Percentiles rank a stretch among this genome's conserved stretches.
Conservation (phyloP, 805 yeast species). For the Blastobotrys parvus region DNA sequence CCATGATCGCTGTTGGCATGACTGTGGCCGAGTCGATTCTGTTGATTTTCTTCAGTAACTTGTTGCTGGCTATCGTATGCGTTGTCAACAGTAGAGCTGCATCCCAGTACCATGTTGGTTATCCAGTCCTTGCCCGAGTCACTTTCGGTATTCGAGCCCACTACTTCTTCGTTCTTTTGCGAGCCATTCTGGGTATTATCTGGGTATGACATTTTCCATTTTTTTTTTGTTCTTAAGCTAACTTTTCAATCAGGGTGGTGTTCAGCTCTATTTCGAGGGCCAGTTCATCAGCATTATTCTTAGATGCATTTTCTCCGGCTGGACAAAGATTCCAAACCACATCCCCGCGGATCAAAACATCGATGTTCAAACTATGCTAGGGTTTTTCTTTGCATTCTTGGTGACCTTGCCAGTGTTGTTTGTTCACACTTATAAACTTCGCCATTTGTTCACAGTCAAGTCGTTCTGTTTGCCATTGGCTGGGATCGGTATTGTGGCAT, state of each 20-base stretch:
- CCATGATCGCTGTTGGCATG: constrained; percentile 13
- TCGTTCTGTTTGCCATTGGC: constrained; percentile 72
- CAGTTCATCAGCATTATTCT: constrained; percentile 13
- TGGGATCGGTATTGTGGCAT: constrained; percentile 68
- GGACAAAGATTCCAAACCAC: constrained; percentile 12
- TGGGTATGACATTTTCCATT: constrained; percentile 8
- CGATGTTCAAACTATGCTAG: constrained; percentile 19
- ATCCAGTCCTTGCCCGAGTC: constrained; percentile 19
- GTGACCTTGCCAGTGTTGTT: constrained; percentile 55
- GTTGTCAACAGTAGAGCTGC: constrained; percentile 15
- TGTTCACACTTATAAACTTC: constrained; percentile 73
- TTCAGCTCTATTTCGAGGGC: constrained; percentile 16
- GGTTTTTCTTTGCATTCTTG: constrained; percentile 20
- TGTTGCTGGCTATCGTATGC: constrained; percentile 10
- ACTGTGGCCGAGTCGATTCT: constrained; percentile 12
- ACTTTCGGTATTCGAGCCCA: constrained; percentile 17
- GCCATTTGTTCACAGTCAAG: constrained; percentile 76
- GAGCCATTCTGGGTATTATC: constrained; percentile 16
- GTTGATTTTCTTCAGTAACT: constrained; percentile 11
- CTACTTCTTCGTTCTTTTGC: constrained; percentile 13
- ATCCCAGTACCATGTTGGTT: constrained; percentile 20
- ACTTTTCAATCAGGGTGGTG: constrained; percentile 6
- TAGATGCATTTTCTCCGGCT: constrained; percentile 11
- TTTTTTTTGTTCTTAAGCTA: too few species aligned
- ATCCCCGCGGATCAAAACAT: constrained; percentile 13